These are phyloP conservation scores for Chaetomiaceae sp. DNA, from an alignment of 2,329 filamentous ascomycete species.

Conservation along the genomic window DNA sequence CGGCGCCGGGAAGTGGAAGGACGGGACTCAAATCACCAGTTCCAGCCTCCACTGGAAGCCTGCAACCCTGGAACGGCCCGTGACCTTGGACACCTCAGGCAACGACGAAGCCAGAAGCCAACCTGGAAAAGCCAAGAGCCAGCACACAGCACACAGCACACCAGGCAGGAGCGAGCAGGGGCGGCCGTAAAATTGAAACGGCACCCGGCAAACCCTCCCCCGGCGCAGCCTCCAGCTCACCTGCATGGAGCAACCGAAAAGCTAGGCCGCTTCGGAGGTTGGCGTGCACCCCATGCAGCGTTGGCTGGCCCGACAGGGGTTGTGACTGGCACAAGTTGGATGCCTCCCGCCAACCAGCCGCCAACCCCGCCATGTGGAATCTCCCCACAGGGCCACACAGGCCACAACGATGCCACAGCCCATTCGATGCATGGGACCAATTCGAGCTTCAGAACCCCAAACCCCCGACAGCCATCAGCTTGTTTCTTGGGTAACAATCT, in stretches of 20 bases:
- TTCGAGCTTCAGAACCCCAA: no score
- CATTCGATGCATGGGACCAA: no score
- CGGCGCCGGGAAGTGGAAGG: no score
- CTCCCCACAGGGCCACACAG: neutral
- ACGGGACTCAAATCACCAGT: neutral
- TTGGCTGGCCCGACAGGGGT: neutral
- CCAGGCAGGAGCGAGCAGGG: neutral
- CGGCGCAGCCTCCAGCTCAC: conserved; percentile 5
- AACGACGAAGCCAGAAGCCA: neutral
- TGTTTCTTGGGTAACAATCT: no score
- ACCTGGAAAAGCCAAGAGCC: no score
- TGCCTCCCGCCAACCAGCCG: neutral
- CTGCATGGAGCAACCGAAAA: neutral
- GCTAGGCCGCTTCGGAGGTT: neutral
- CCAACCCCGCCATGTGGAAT: neutral
- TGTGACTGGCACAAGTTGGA: neutral
- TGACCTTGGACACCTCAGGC: conserved; percentile 1
- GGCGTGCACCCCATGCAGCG: neutral
- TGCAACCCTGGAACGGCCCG: neutral
- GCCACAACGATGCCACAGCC: no score
- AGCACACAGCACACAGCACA: neutral
- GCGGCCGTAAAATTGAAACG: neutral
- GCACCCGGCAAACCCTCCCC: neutral
- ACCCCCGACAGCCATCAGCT: no score
- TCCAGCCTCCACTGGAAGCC: neutral